phyloP scores from a whole-genome alignment of 257 asterid species.

The Coffea eugenioides region DNA sequence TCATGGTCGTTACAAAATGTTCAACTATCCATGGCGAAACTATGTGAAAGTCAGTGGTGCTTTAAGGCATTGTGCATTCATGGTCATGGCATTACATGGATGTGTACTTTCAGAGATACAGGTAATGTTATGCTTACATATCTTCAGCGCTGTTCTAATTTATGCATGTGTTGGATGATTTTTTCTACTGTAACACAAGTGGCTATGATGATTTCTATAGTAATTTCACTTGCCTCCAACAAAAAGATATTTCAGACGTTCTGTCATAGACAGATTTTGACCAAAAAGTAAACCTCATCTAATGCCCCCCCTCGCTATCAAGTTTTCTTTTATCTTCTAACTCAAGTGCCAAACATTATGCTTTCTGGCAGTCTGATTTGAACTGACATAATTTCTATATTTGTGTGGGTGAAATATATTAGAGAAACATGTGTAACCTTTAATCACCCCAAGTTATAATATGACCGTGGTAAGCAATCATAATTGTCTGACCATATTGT shows the following conservation, averaged over 20 bases:
- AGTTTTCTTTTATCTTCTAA: neutral
- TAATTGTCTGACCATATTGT: neutral
- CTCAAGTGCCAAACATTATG: neutral
- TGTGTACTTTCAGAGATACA: slow-evolving; percentile 83
- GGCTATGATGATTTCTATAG: neutral
- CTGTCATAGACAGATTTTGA: neutral
- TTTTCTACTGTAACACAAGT: neutral
- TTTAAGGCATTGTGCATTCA: slow-evolving; percentile 70
- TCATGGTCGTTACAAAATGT: slow-evolving; percentile 63
- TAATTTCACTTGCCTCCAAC: neutral
- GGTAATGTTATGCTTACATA: slow-evolving; percentile 28
- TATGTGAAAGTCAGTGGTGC: slow-evolving; percentile 63
- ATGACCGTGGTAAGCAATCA: neutral
- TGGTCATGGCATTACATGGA: slow-evolving; percentile 86
- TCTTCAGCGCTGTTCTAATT: neutral
- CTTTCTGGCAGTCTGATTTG: neutral
- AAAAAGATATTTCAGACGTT: neutral
- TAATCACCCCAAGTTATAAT: neutral
- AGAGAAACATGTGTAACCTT: neutral
- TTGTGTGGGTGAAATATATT: neutral
- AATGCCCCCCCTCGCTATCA: neutral
- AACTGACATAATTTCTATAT: neutral
- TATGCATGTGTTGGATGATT: neutral
- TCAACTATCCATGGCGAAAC: slow-evolving; percentile 54
- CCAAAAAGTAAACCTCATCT: neutral